A percentile compares a stretch with the other conserved stretches of the same genome.
Conservation (phyloP, 768 basidiomycete species). For the Naganishia vaughanmartiniae region DNA sequence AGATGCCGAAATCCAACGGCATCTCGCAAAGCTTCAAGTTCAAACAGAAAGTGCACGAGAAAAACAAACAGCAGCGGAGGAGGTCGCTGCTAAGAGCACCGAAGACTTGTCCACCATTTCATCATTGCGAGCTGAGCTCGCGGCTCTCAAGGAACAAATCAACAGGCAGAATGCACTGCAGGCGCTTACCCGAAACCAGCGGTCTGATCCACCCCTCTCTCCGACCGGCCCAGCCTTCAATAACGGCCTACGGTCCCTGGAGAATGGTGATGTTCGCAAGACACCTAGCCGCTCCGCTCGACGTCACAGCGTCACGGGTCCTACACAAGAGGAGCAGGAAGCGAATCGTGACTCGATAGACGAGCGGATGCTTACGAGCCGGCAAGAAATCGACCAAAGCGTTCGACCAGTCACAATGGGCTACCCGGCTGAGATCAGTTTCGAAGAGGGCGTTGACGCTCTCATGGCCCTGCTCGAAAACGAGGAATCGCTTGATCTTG, state of each 20-base stretch:
- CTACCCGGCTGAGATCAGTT: constrained; percentile 52
- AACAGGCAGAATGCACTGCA: constrained; percentile 93
- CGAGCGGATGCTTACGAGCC: constrained; percentile 65
- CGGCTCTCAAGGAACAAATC: constrained; percentile 87
- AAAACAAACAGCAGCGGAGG: constrained; percentile 67
- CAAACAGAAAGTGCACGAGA: constrained; percentile 63
- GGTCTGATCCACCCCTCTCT: constrained; percentile 77
- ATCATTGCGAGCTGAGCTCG: constrained; percentile 87
- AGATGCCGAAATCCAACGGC: constrained; percentile 74
- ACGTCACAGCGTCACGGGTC: constrained; percentile 43
- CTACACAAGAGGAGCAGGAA: constrained; percentile 29
- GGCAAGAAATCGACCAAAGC: constrained; percentile 56
- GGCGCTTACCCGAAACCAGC: constrained; percentile 70
- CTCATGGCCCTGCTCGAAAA: constrained; percentile 92
- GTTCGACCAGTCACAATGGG: constrained; percentile 85
- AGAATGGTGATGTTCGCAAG: constrained; percentile 43
- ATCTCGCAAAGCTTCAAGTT: constrained; percentile 71
- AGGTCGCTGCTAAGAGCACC: constrained; percentile 58
- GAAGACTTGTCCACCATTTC: constrained; percentile 85
- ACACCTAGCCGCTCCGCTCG: constrained; percentile 35
- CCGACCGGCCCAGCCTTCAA: constrained; percentile 57
- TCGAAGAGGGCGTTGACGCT: constrained; percentile 89
- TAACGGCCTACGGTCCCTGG: constrained; percentile 61
- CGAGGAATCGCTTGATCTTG: constrained; percentile 82
- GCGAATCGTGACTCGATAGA: constrained; percentile 64